Evolutionary conservation across 1,284 basidiomycete species (phyloP).

Genomic region (Cystobasidiaceae sp.): DNA sequence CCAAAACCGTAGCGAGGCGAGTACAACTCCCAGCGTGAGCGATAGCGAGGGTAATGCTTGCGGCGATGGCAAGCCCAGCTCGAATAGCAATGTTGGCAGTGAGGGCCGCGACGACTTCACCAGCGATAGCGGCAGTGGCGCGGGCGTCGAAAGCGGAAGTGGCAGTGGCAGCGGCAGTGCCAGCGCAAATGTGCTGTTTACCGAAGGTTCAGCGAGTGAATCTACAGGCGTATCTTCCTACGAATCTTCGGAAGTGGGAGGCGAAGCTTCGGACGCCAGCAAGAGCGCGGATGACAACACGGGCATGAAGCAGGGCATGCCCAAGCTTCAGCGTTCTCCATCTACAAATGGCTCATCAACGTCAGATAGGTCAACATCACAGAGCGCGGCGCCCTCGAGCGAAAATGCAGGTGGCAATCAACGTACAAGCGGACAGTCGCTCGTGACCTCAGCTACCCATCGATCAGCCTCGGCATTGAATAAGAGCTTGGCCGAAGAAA

Average conservation of each 20-base stretch:
- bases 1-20: background rate
- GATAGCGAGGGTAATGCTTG: background rate
- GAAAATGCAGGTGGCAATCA: background rate
- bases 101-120: too few relatives aligned
- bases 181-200: background rate
- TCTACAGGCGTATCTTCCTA: background rate
- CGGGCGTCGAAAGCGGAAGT: background rate
- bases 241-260: background rate
- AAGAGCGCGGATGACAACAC: background rate
- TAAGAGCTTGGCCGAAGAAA: background rate
- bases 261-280: background rate
- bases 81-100: too few relatives aligned
- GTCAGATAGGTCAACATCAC: too few relatives aligned
- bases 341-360: background rate
- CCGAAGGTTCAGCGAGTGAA: slow-evolving; percentile 1
- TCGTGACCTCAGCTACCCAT: background rate
- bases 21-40: background rate
- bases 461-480: slow-evolving; percentile 2
- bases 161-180: background rate
- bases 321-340: too few relatives aligned
- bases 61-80: too few relatives aligned
- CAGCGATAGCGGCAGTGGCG: too few relatives aligned
- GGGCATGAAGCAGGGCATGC: too few relatives aligned
- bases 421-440: background rate
- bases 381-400: too few relatives aligned